Evolutionary conservation across 306 rosid genomes (phyloP).

Genomic region (Trifolium dubium): DNA sequence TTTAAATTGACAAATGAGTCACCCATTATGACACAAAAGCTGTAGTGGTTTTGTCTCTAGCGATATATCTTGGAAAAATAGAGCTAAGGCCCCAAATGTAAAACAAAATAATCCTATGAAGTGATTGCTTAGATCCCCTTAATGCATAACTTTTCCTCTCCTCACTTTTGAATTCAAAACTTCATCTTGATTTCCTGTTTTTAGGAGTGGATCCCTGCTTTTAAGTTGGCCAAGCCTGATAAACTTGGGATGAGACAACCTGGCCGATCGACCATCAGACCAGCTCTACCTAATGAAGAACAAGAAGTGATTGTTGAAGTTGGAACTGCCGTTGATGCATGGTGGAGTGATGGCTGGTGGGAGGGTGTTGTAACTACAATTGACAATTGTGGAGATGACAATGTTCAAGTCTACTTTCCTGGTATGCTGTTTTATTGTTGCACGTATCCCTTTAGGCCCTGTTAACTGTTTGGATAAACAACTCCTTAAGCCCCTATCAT

Average conservation of each 20-base stretch:
- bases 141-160: neutral
- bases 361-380: constrained; percentile 81
- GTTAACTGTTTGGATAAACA: neutral
- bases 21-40: too few species aligned
- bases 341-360: constrained; percentile 99
- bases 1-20: too few species aligned
- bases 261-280: constrained; percentile 78
- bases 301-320: constrained; percentile 57
- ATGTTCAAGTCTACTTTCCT: constrained; percentile 70
- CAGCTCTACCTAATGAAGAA: constrained; percentile 62
- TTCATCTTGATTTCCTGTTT: constrained; percentile 40
- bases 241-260: constrained; percentile 84
- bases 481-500: neutral
- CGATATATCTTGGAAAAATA: neutral
- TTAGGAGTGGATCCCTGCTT: constrained; percentile 93
- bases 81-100: neutral
- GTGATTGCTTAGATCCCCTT: neutral
- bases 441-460: neutral
- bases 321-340: constrained; percentile 88
- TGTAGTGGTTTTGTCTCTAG: neutral
- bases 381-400: constrained; percentile 49
- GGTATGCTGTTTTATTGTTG: constrained; percentile 56
- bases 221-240: constrained; percentile 80
- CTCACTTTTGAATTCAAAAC: constrained; percentile 23
- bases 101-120: neutral